These are phyloP conservation scores for Fusarium anthophilum DNA, from an alignment of 2,329 filamentous ascomycete genomes.

Conservation along the genomic window DNA sequence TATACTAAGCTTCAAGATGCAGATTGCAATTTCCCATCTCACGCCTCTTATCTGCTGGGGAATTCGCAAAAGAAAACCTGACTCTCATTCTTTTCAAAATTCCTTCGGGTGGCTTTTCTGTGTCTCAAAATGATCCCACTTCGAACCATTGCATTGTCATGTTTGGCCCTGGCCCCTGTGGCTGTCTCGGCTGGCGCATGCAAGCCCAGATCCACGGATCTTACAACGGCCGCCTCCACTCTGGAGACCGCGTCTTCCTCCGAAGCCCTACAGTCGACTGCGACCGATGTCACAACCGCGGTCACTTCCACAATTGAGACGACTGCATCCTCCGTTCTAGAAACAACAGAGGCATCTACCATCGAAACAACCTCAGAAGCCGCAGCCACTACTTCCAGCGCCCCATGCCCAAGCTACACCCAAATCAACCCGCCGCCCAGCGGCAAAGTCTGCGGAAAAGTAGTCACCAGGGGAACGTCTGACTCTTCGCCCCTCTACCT, in stretches of 20 bases:
- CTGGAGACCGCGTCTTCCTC: background rate
- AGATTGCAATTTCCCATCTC: background rate
- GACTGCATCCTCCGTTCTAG: background rate
- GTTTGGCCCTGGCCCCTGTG: background rate
- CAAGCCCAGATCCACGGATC: background rate
- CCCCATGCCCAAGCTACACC: background rate
- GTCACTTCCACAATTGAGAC: background rate
- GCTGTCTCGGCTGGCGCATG: background rate
- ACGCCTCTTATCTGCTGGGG: background rate
- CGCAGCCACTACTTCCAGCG: background rate
- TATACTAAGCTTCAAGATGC: accelerated
- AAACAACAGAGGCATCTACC: background rate
- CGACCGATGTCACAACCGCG: too few relatives aligned
- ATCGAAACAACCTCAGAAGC: background rate
- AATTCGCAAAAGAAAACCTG: background rate
- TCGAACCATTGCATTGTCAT: background rate
- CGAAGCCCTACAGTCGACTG: accelerated
- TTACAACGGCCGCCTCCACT: background rate
- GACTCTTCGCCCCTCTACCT: background rate
- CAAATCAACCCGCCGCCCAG: background rate
- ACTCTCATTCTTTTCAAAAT: accelerated
- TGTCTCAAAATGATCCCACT: background rate
- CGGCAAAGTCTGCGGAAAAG: background rate
- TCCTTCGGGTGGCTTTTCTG: too few relatives aligned
- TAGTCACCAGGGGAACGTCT: background rate